Evolutionary conservation across 2,329 filamentous ascomycete genomes (phyloP).

Genomic region (Alternaria sp.): DNA sequence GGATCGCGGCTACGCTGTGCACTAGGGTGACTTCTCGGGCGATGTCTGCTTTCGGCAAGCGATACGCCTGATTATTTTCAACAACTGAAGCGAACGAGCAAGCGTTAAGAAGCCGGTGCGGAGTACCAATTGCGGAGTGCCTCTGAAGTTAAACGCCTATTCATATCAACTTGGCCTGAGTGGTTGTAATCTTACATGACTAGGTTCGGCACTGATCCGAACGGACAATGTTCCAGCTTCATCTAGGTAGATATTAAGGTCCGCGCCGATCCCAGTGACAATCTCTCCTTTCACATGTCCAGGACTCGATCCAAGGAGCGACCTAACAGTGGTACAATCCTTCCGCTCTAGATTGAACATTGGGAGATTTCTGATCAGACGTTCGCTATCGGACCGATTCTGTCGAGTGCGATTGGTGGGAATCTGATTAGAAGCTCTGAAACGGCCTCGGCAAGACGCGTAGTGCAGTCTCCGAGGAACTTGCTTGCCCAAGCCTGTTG

Average conservation of each 20-base stretch:
- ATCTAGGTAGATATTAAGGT: constrained; percentile 26
- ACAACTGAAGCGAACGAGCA: constrained; percentile 13
- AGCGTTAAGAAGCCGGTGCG: constrained; percentile 7
- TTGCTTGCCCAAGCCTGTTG: constrained; percentile 5
- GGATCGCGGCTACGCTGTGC: constrained; percentile 1
- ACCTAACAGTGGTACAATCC: constrained; percentile 6
- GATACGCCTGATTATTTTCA: background rate
- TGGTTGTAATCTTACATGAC: constrained; percentile 11
- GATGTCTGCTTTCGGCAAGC: constrained; percentile 8
- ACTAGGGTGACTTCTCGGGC: constrained; percentile 4
- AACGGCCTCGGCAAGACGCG: constrained; percentile 6
- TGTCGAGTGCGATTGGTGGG: background rate
- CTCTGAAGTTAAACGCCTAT: constrained; percentile 35
- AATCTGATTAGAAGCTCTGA: background rate
- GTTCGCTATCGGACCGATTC: background rate
- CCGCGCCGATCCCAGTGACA: constrained; percentile 19
- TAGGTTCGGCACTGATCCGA: constrained; percentile 33
- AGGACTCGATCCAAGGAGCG: constrained; percentile 1
- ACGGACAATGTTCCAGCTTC: constrained; percentile 23
- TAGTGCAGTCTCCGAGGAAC: constrained; percentile 6
- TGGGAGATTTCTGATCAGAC: background rate
- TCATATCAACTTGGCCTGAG: constrained; percentile 11
- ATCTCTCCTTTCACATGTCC: constrained; percentile 4
- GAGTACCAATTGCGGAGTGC: constrained; percentile 23
- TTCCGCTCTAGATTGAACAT: background rate